phyloP scores from a whole-genome alignment of 768 basidiomycete genomes.

The Lentinula raphanica region DNA sequence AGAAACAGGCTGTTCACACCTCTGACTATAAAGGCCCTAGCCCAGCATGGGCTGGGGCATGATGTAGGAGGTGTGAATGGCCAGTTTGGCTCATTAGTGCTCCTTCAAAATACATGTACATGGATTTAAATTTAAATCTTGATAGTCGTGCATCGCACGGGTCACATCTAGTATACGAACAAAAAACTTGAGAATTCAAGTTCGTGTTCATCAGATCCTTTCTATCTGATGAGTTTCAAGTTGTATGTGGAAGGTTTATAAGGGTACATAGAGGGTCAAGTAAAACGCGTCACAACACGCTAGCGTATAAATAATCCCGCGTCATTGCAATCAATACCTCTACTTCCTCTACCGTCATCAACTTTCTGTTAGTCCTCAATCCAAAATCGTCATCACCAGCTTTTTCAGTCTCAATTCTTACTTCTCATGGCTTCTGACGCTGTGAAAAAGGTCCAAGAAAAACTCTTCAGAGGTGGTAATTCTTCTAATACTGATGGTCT shows the following conservation, averaged over 20 bases:
- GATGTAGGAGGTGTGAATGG: no score
- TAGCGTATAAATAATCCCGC: not conserved
- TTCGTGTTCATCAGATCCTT: no score
- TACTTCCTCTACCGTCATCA: not conserved
- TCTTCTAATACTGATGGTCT: constrained; percentile 16
- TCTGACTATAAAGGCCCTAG: no score
- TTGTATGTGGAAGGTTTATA: not conserved
- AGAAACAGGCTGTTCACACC: no score
- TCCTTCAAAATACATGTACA: no score
- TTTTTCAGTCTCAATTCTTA: not conserved
- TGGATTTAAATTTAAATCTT: no score
- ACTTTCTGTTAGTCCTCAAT: not conserved
- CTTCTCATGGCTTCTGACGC: constrained; percentile 15
- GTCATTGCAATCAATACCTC: not conserved
- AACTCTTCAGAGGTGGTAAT: constrained; percentile 54
- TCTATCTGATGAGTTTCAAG: no score
- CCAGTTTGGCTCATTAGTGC: no score
- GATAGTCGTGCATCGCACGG: no score
- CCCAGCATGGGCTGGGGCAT: no score
- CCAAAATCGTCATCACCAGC: not conserved
- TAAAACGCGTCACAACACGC: not conserved
- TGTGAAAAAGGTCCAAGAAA: constrained; percentile 66
- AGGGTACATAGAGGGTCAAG: not conserved
- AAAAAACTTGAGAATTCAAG: no score
- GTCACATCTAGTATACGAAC: no score